Evolutionary conservation across 75 land plant species (phyloP).

Genomic region (Larix kaempferi): DNA sequence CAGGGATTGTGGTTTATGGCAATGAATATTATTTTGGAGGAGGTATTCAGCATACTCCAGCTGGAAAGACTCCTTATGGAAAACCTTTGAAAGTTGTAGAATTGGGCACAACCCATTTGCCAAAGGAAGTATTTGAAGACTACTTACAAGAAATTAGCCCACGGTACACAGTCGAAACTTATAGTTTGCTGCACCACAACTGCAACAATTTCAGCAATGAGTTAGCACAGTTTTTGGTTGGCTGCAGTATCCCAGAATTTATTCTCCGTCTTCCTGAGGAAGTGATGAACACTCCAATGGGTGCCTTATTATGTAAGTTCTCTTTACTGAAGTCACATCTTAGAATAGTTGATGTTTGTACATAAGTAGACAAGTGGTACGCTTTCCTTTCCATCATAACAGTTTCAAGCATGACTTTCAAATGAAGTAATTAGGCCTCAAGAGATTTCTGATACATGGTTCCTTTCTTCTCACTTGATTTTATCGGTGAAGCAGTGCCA

Average conservation of each 20-base stretch:
- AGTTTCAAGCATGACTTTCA: too few relatives aligned
- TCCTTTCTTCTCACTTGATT: too few relatives aligned
- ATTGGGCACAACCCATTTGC: slow-evolving; percentile 83
- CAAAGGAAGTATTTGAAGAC: slow-evolving; percentile 84
- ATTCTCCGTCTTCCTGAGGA: slow-evolving; percentile 82
- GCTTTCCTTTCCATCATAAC: too few relatives aligned
- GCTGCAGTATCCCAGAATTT: slow-evolving; percentile 64
- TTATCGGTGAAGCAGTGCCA: slow-evolving; percentile 57
- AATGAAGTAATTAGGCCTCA: too few relatives aligned
- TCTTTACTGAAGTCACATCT: background rate
- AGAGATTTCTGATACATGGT: too few relatives aligned
- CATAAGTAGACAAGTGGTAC: background rate
- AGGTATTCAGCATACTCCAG: slow-evolving; percentile 62
- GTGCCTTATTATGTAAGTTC: slow-evolving; percentile 70
- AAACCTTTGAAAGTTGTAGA: slow-evolving; percentile 64
- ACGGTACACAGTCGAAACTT: slow-evolving; percentile 77
- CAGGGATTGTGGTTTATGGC: slow-evolving; percentile 86
- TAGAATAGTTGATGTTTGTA: background rate
- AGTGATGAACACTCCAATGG: slow-evolving; percentile 86
- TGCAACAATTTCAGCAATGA: slow-evolving; percentile 97
- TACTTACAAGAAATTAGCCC: slow-evolving; percentile 77
- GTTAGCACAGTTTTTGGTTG: slow-evolving; percentile 81
- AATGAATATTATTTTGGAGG: slow-evolving; percentile 86
- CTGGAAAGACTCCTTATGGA: slow-evolving; percentile 84
- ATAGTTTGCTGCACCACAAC: slow-evolving; percentile 70